Evolutionary conservation across 1,284 basidiomycete genomes (phyloP), one percentile per base, ranked within the genome.

Genomic region (Paramarasmius palmivorus): DNA sequence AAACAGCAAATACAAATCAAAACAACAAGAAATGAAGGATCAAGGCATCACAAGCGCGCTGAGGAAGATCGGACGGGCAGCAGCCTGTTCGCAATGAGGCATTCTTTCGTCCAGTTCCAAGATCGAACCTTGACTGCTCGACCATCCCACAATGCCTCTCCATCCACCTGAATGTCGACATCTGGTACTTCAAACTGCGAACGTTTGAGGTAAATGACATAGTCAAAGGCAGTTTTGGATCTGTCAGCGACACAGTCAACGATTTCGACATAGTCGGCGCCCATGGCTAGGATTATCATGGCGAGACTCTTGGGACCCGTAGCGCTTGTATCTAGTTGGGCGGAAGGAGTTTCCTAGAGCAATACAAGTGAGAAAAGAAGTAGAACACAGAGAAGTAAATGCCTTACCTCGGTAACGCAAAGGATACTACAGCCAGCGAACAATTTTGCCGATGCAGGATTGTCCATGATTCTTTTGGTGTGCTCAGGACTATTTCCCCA

Each of bases 251-350:
- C 12, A 26, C 14, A 6, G 26, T 46, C 25, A 22, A 46, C 44
- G 3, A 46, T 26, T 62, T 88, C 84, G 32, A 93, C 90, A 20
- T 72, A 73, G 12, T 75, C 68, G 0, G 91, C 89, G 5, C 89
- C 88, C 81, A 93, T 89, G 47, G 83, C 82, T 41, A 91, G 68
- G 36, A 92, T 78, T 50, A 93, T 86, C 10, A 50, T 32, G 5
- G 52, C 40, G 22, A 53, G 37, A 8, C 44, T 36, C 5, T 32
- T 36, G 19, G 26, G n/a, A 34, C 25, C 29, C 36, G 50, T 36
- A 32, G 44, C 12, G 17, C n/a, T n/a, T n/a, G n/a, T n/a, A n/a
- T n/a, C n/a, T n/a, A n/a, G n/a, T n/a, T n/a, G n/a, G n/a, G n/a
- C n/a, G n/a, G n/a, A n/a, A n/a, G n/a, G n/a, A n/a, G n/a, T n/a